Percentiles rank a stretch among this genome's conserved stretches.
phyloP scores from a whole-genome alignment of 2,329 filamentous ascomycete species.

The Monilinia fructigena region DNA sequence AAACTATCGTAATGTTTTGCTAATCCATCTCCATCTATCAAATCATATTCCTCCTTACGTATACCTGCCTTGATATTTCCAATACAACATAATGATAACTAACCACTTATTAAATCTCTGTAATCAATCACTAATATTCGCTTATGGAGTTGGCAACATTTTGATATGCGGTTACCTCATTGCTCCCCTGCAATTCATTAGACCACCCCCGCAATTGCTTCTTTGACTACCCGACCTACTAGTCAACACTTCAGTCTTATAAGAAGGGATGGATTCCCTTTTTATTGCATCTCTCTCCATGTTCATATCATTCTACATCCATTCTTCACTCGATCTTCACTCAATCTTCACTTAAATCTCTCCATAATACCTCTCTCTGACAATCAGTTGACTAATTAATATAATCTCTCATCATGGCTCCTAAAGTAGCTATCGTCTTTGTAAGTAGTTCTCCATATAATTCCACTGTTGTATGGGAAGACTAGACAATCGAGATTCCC shows the following conservation, averaged over 20 bases:
- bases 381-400: not conserved
- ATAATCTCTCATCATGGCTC: slow-evolving; percentile 61
- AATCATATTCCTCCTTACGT: too few relatives aligned
- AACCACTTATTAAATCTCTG: slow-evolving; percentile 9
- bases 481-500: too few relatives aligned
- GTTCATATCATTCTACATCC: too few relatives aligned
- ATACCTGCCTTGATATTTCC: too few relatives aligned
- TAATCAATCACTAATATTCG: slow-evolving; percentile 1
- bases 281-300: not conserved
- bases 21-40: not conserved
- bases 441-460: slow-evolving; percentile 53
- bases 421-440: slow-evolving; percentile 88
- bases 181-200: not conserved
- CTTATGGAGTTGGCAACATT: too few relatives aligned
- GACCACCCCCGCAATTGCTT: not conserved
- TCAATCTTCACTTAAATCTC: slow-evolving; percentile 1
- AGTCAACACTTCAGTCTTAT: not conserved
- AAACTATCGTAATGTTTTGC: slow-evolving; percentile 2
- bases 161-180: not conserved
- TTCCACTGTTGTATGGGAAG: not conserved
- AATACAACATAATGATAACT: too few relatives aligned
- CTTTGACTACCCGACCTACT: too few relatives aligned
- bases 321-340: slow-evolving; percentile 16
- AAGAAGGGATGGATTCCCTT: not conserved
- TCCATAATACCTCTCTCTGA: not conserved